Evolutionary conservation across 1,284 basidiomycete genomes (phyloP).

Genomic region (Inonotus obliquus): DNA sequence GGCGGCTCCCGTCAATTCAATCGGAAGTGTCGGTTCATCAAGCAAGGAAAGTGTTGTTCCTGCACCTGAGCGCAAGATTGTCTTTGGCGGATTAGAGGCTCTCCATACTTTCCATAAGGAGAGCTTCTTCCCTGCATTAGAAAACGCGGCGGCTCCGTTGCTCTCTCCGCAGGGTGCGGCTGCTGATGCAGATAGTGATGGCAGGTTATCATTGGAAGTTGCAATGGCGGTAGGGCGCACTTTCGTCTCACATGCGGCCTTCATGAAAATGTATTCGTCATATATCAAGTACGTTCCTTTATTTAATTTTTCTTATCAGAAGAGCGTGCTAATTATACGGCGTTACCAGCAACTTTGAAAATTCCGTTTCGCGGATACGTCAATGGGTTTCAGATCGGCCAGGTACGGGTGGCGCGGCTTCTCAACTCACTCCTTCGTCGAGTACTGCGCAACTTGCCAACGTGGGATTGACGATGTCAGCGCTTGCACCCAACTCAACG

Average conservation of each 20-base stretch:
- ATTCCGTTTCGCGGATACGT: slow-evolving; percentile 80
- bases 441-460: slow-evolving; percentile 61
- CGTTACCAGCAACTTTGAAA: slow-evolving; percentile 81
- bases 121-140: slow-evolving; percentile 87
- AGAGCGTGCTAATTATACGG: slow-evolving; percentile 9
- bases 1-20: slow-evolving; percentile 61
- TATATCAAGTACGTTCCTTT: slow-evolving; percentile 85
- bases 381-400: slow-evolving; percentile 69
- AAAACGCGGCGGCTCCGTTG: slow-evolving; percentile 66
- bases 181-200: slow-evolving; percentile 60
- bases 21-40: slow-evolving; percentile 59
- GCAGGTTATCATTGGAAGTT: slow-evolving; percentile 67
- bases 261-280: slow-evolving; percentile 96
- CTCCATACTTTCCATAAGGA: slow-evolving; percentile 90
- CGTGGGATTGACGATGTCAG: slow-evolving; percentile 55
- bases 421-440: slow-evolving; percentile 55
- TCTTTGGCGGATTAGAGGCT: slow-evolving; percentile 90
- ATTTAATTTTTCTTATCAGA: slow-evolving; percentile 15
- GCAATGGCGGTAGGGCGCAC: slow-evolving; percentile 85
- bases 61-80: slow-evolving; percentile 81
- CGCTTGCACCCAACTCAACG: slow-evolving; percentile 43
- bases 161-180: slow-evolving; percentile 45
- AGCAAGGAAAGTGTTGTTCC: slow-evolving; percentile 84
- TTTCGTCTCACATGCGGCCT: slow-evolving; percentile 89
- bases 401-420: slow-evolving; percentile 33